phyloP scores from a whole-genome alignment of 768 basidiomycete species.

The Termitomyces sp. region DNA sequence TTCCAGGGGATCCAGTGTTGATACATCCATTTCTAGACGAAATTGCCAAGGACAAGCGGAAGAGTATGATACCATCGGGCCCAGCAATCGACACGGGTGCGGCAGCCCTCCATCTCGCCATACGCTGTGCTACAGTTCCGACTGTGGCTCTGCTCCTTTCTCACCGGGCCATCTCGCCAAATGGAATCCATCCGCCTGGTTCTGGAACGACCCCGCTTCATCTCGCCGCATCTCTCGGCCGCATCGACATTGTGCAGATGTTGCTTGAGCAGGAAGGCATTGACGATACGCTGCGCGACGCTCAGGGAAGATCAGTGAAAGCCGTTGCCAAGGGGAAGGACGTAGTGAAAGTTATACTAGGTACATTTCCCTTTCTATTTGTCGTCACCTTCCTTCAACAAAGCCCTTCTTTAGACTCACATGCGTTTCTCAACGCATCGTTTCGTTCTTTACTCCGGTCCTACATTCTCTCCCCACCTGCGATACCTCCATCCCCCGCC shows the following conservation, averaged over 20 bases:
- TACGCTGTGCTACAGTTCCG: slow-evolving; percentile 72
- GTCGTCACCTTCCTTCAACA: background rate
- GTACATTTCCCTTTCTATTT: slow-evolving; percentile 29
- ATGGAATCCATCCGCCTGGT: slow-evolving; percentile 66
- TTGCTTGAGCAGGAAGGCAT: slow-evolving; percentile 76
- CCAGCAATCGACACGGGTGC: slow-evolving; percentile 54
- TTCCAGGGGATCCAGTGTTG: slow-evolving; percentile 63
- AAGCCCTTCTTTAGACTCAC: slow-evolving; percentile 32
- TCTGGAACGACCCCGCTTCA: slow-evolving; percentile 73
- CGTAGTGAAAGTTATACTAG: slow-evolving; percentile 58
- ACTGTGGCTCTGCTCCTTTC: slow-evolving; percentile 65
- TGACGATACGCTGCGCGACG: slow-evolving; percentile 72
- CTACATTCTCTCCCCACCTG: slow-evolving; percentile 59
- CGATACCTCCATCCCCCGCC: slow-evolving; percentile 31
- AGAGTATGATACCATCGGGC: background rate
- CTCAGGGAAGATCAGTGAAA: slow-evolving; percentile 56
- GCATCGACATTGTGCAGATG: slow-evolving; percentile 66
- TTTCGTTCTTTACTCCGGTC: slow-evolving; percentile 68
- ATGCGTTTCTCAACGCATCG: slow-evolving; percentile 66
- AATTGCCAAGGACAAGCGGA: slow-evolving; percentile 60
- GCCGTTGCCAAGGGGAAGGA: slow-evolving; percentile 75
- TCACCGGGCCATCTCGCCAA: slow-evolving; percentile 74
- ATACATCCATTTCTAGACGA: slow-evolving; percentile 82
- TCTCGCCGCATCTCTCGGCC: slow-evolving; percentile 62
- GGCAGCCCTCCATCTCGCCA: slow-evolving; percentile 74